Evolutionary conservation across 495 filamentous ascomycete genomes (phyloP).

Genomic region (Penicillium steckii): DNA sequence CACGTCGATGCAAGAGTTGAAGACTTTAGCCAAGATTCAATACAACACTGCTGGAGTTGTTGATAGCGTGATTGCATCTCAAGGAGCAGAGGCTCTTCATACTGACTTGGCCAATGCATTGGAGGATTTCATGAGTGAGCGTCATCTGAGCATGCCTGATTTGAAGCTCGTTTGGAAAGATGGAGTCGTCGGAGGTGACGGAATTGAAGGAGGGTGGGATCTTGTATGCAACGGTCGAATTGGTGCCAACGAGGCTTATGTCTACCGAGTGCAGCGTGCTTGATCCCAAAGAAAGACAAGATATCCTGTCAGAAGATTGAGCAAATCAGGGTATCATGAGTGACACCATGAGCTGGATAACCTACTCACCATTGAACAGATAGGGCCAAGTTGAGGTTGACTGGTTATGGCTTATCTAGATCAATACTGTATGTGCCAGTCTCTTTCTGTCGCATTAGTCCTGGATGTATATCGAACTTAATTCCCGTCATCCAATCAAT

Average conservation of each 20-base stretch:
- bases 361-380: too few species aligned
- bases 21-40: slow-evolving; percentile 24
- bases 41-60: slow-evolving; percentile 45
- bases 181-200: slow-evolving; percentile 36
- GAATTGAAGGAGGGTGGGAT: slow-evolving; percentile 45
- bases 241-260: slow-evolving; percentile 39
- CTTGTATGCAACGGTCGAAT: slow-evolving; percentile 38
- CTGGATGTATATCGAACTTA: too few species aligned
- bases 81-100: slow-evolving; percentile 34
- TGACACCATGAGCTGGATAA: too few species aligned
- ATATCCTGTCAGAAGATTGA: too few species aligned
- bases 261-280: slow-evolving; percentile 28
- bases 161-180: slow-evolving; percentile 41
- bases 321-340: too few species aligned
- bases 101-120: slow-evolving; percentile 23
- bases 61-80: slow-evolving; percentile 31
- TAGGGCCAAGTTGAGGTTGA: too few species aligned
- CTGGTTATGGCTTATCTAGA: too few species aligned
- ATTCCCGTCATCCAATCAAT: too few species aligned
- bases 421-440: too few species aligned
- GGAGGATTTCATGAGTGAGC: slow-evolving; percentile 31
- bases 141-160: slow-evolving; percentile 27
- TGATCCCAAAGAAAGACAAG: too few species aligned
- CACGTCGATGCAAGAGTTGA: slow-evolving; percentile 1
- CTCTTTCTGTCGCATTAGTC: too few species aligned